phyloP scores from a whole-genome alignment of 495 filamentous ascomycete species.

The Chaetomidium leptoderma region DNA sequence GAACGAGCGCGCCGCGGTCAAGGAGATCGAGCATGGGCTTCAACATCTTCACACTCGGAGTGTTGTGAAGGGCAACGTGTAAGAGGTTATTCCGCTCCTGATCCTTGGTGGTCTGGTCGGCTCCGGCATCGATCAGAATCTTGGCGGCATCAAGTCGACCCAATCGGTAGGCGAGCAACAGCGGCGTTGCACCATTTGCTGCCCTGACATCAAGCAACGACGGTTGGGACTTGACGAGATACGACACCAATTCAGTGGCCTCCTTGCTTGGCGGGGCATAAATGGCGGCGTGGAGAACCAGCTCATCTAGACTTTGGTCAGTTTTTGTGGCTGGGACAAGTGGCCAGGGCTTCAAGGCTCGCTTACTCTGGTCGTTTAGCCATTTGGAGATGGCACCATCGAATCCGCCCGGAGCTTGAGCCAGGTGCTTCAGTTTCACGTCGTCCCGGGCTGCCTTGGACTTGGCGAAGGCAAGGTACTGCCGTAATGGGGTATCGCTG shows the following conservation, averaged over 20 bases:
- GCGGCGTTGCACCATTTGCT: slow-evolving; percentile 53
- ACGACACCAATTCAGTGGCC: slow-evolving; percentile 53
- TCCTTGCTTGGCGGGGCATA: slow-evolving; percentile 37
- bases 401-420: slow-evolving; percentile 51
- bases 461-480: slow-evolving; percentile 60
- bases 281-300: slow-evolving; percentile 64
- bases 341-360: background rate
- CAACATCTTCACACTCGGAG: slow-evolving; percentile 30
- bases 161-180: slow-evolving; percentile 53
- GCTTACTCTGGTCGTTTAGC: slow-evolving; percentile 52
- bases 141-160: slow-evolving; percentile 51
- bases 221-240: slow-evolving; percentile 55
- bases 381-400: slow-evolving; percentile 57
- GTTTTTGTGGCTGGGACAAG: no score
- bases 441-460: slow-evolving; percentile 51
- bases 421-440: slow-evolving; percentile 51
- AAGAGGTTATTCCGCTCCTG: slow-evolving; percentile 54
- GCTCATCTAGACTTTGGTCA: slow-evolving; percentile 47
- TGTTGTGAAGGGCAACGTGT: slow-evolving; percentile 48
- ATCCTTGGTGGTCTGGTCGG: slow-evolving; percentile 58
- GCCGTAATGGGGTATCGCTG: slow-evolving; percentile 56
- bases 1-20: slow-evolving; percentile 41
- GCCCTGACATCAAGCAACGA: slow-evolving; percentile 56
- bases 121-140: slow-evolving; percentile 58
- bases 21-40: slow-evolving; percentile 49